Conservation (phyloP, 1,284 basidiomycete genomes). For the Prillingera fragicola region DNA sequence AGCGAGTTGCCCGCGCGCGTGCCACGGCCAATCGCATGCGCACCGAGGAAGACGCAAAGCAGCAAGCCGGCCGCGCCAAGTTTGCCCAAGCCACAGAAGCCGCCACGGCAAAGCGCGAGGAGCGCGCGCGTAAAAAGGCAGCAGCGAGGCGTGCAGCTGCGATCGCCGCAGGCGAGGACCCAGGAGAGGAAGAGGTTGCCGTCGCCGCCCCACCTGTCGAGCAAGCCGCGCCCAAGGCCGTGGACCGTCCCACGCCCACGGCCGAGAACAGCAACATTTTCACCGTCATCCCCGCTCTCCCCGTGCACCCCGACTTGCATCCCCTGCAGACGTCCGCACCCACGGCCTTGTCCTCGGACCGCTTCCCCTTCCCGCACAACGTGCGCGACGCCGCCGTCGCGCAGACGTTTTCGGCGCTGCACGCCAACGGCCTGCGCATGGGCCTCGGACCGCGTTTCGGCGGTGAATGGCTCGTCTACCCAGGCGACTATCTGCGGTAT, state of each 20-base stretch:
- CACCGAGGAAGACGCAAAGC: slow-evolving; percentile 52
- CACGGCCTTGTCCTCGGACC: slow-evolving; percentile 20
- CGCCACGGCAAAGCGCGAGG: slow-evolving; percentile 58
- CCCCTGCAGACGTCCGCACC: slow-evolving; percentile 12
- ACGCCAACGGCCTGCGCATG: slow-evolving; percentile 48
- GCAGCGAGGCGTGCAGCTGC: slow-evolving; percentile 40
- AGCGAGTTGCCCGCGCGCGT: slow-evolving; percentile 21
- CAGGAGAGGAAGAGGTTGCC: slow-evolving; percentile 6
- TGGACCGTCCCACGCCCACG: slow-evolving; percentile 2
- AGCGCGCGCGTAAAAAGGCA: slow-evolving; percentile 53
- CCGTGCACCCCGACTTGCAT: slow-evolving; percentile 13
- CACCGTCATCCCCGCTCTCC: slow-evolving; percentile 22
- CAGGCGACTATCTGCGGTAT: slow-evolving; percentile 91
- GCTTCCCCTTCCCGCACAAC: slow-evolving; percentile 28
- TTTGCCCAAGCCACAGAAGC: slow-evolving; percentile 55
- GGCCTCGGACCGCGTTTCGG: slow-evolving; percentile 69
- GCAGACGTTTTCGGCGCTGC: slow-evolving; percentile 29
- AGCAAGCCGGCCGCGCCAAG: slow-evolving; percentile 26
- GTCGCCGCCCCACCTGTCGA: not conserved
- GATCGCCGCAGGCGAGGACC: slow-evolving; percentile 10
- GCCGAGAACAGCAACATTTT: slow-evolving; percentile 20
- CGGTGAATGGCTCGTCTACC: slow-evolving; percentile 92
- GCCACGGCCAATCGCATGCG: slow-evolving; percentile 11
- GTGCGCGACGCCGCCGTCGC: slow-evolving; percentile 31
- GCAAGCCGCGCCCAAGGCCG: not conserved